Evolutionary conservation across 2,329 filamentous ascomycete genomes (phyloP).

Genomic region (Penicillium sp.): DNA sequence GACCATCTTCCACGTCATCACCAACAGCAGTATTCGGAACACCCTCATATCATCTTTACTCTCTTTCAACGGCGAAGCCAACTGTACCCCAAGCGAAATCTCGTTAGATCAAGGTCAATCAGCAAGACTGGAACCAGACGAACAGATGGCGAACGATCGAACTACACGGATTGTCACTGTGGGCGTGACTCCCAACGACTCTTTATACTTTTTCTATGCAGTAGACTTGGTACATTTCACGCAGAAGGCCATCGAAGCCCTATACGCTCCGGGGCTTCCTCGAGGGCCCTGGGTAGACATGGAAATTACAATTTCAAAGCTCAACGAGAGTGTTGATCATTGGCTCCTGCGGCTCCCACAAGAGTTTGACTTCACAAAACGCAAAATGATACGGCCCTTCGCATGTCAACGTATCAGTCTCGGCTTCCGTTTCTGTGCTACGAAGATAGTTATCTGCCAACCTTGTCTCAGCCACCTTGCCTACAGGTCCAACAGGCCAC

Average conservation of each 20-base stretch:
- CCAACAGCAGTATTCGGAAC: conserved; percentile 34
- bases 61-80: background rate
- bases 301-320: conserved; percentile 34
- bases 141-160: background rate
- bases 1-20: conserved; percentile 36
- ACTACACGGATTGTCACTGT: conserved; percentile 19
- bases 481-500: background rate
- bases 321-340: conserved; percentile 38
- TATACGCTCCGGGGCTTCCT: conserved; percentile 43
- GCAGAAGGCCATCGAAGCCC: conserved; percentile 37
- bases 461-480: background rate
- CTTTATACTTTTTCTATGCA: conserved; percentile 43
- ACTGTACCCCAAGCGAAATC: conserved; percentile 10
- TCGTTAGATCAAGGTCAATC: conserved; percentile 23
- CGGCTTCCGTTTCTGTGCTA: background rate
- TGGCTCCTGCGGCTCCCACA: conserved; percentile 43
- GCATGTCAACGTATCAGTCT: background rate
- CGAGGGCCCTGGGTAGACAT: conserved; percentile 39
- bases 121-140: background rate
- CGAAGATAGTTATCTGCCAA: background rate
- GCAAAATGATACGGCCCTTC: background rate
- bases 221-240: conserved; percentile 41
- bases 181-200: conserved; percentile 37
- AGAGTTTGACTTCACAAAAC: conserved; percentile 34
- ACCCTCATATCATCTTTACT: conserved; percentile 29